phyloP scores from a whole-genome alignment of 352 stramenopile species.

The Phytophthora sp. region DNA sequence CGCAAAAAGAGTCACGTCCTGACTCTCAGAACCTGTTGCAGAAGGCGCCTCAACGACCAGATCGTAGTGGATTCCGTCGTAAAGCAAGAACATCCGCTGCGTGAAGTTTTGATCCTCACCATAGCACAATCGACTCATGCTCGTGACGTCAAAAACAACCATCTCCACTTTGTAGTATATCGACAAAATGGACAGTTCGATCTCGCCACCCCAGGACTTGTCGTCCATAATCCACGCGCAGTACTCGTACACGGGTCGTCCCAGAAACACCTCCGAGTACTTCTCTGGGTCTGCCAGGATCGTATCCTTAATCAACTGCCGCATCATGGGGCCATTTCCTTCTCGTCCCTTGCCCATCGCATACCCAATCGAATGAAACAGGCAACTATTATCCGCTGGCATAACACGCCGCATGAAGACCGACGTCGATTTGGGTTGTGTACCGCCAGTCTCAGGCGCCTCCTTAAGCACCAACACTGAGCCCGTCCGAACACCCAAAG shows the following conservation, averaged over 20 bases:
- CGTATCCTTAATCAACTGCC: constrained; percentile 73
- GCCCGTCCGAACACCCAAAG: constrained; percentile 66
- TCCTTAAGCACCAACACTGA: constrained; percentile 82
- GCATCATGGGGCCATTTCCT: constrained; percentile 65
- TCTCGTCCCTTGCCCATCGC: constrained; percentile 69
- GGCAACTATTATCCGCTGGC: constrained; percentile 85
- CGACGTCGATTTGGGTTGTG: constrained; percentile 37
- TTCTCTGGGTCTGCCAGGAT: constrained; percentile 63
- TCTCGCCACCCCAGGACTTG: constrained; percentile 87
- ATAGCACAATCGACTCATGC: constrained; percentile 85
- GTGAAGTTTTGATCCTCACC: constrained; percentile 83
- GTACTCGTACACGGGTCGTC: constrained; percentile 79
- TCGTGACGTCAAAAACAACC: constrained; percentile 87
- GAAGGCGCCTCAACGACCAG: constrained; percentile 71
- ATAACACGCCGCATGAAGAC: constrained; percentile 80
- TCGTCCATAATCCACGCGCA: constrained; percentile 85
- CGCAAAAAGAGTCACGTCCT: constrained; percentile 70
- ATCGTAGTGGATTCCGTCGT: constrained; percentile 89
- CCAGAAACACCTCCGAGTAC: constrained; percentile 84
- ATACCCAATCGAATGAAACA: constrained; percentile 87
- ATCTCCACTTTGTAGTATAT: constrained; percentile 81
- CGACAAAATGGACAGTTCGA: constrained; percentile 87
- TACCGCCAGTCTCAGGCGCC: constrained; percentile 31
- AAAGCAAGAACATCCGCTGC: constrained; percentile 86
- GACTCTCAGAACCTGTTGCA: constrained; percentile 47